Evolutionary conservation across 148 eudicot species (phyloP), one percentile per base, ranked within the genome.

Genomic region (Fagopyrum homotropicum): DNA sequence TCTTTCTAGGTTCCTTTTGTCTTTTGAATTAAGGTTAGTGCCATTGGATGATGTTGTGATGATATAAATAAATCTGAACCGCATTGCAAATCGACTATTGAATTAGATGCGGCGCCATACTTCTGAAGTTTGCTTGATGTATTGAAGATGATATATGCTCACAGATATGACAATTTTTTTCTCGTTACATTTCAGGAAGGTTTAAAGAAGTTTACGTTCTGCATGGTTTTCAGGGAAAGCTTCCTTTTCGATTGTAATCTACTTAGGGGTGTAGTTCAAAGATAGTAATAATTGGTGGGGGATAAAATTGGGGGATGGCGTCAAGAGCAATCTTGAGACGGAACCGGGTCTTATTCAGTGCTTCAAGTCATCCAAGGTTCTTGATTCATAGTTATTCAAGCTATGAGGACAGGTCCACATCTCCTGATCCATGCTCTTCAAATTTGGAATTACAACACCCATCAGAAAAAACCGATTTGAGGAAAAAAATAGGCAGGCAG

Each of bases 251-350:
- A 64, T 64, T 64, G 2, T 30, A 64, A 5, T 64, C 43, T 4
- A 8, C n/a, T 64, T 72, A 11, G 75, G 70, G 75, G 80, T 16
- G 40, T 82, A 78, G 79, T 49, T 44, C 46, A 61, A 4, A 16
- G 44, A 29, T 76, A 76, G 72, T 52, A 76, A 51, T 75, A 73
- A 76, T 76, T 75, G 72, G 75, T n/a, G 73, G 29, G 72, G 71
- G 48, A 54, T 26, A 64, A 72, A 50, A 80, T 19, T 61, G 60
- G 49, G 22, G 46, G 75, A 89, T 89, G 91, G 89, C 92, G 74
- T 78, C 87, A 69, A 83, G 88, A 83, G 86, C 88, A 75, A 81
- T 91, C 75, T 80, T 91, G 64, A 80, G 78, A 40, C 84, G 80
- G 83, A 89, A 84, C 77, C 84, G 75, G 79, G 57, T 71, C 81